Conservation (phyloP, 495 filamentous ascomycete genomes). For the Neurospora sp. region DNA sequence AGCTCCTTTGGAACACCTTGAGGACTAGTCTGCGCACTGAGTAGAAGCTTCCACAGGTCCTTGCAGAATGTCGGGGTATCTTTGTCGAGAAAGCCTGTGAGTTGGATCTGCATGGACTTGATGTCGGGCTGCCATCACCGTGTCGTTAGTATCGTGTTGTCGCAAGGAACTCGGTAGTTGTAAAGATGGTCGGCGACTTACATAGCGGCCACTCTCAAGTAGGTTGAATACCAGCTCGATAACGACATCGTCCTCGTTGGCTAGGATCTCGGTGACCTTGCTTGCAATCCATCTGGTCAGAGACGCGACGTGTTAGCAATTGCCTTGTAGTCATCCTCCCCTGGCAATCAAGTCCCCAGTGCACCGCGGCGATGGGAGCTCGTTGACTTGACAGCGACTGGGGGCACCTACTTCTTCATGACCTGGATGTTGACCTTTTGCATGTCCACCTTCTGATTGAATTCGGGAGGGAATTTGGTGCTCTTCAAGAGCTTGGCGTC, state of each 20-base stretch:
- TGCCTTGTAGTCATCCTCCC: background rate
- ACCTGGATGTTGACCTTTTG: slow-evolving; percentile 92
- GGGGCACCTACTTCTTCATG: slow-evolving; percentile 74
- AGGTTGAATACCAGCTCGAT: slow-evolving; percentile 88
- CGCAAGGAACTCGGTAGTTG: background rate
- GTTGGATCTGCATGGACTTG: slow-evolving; percentile 83
- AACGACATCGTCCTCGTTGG: slow-evolving; percentile 87
- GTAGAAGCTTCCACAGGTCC: slow-evolving; percentile 80
- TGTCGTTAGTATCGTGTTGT: background rate
- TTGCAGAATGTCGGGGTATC: slow-evolving; percentile 87
- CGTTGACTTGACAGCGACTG: background rate
- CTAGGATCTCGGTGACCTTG: slow-evolving; percentile 76
- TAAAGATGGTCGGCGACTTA: slow-evolving; percentile 35
- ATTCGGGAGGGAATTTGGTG: slow-evolving; percentile 92
- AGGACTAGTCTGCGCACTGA: slow-evolving; percentile 80
- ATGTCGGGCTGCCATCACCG: slow-evolving; percentile 66
- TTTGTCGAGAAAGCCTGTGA: slow-evolving; percentile 92
- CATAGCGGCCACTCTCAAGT: slow-evolving; percentile 69
- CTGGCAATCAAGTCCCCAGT: background rate
- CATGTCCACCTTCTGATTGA: slow-evolving; percentile 93
- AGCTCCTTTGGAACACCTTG: slow-evolving; percentile 92
- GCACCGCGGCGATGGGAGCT: background rate
- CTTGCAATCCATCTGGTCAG: slow-evolving; percentile 75
- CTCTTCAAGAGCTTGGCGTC: slow-evolving; percentile 79
- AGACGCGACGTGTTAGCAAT: slow-evolving; percentile 6